A percentile compares a stretch with the other conserved stretches of the same genome.
These are phyloP conservation scores for Primulina eburnea DNA, from an alignment of 257 asterid genomes.

Conservation along the genomic window DNA sequence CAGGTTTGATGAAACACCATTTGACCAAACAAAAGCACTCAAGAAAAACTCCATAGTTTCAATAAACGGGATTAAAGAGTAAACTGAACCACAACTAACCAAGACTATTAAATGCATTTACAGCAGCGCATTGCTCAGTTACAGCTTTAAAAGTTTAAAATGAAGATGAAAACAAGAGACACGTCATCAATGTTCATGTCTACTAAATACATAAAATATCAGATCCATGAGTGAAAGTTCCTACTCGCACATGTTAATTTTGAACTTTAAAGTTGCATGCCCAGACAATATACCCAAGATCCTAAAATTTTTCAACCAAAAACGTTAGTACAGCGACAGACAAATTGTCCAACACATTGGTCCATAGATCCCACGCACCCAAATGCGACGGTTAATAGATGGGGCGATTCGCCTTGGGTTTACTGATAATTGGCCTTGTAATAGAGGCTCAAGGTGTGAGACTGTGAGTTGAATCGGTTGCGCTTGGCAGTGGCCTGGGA, in stretches of 20 bases:
- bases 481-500: background rate
- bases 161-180: background rate
- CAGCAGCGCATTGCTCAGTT: background rate
- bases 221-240: slow-evolving; percentile 15
- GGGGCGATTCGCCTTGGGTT: no score
- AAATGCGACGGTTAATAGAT: background rate
- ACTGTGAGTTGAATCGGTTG: background rate
- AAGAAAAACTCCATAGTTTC: background rate
- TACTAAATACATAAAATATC: background rate
- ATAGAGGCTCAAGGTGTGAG: background rate
- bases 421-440: background rate
- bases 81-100: slow-evolving; percentile 1
- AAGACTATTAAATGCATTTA: background rate
- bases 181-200: background rate
- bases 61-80: slow-evolving; percentile 1
- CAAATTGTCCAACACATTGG: background rate
- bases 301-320: background rate
- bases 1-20: background rate
- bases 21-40: background rate
- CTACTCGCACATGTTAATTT: slow-evolving; percentile 1
- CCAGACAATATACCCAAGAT: background rate
- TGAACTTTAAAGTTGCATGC: slow-evolving; percentile 7
- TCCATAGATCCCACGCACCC: no score
- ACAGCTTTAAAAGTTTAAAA: background rate
- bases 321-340: background rate